Evolutionary conservation across 495 filamentous ascomycete species (phyloP), one percentile per base, ranked within the genome.

Genomic region (Cercophora samala): DNA sequence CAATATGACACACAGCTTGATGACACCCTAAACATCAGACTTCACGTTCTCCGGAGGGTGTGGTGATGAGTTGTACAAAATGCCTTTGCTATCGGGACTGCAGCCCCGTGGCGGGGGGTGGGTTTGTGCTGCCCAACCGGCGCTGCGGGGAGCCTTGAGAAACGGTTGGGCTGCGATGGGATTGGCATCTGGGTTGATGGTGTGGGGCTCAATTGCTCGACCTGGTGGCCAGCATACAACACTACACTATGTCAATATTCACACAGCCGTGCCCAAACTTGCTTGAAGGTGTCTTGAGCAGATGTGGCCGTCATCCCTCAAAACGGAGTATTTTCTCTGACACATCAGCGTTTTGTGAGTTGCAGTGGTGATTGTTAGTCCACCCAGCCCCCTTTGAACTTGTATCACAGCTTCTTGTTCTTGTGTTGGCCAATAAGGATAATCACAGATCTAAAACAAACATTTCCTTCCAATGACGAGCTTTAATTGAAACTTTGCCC

Each of bases 11-110:
- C 61, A 25, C 46, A 51, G 59, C 17, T n/a, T n/a, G 29, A 19
- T 53, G 60, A 58, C 13, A 55, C 11, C 19, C 21, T 11, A 67
- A 61, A 58, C 24, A 67, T 42, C 59, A 46, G 13, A 46, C 8
- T 17, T 46, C 15, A 46, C 13, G 37, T 46, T 46, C 15, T 13
- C 37, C 37, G 65, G 67, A 71, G 73, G 59, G 70, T 66, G 76
- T 76, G 75, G 74, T 76, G 80, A 80, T 82, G 81, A 76, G 80
- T 82, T 83, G 80, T 83, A 77, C 80, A 81, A n/a, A 77, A 71
- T 75, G 71, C 74, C 70, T 68, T 17, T 46, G 37, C 37, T 46
- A 9, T 46, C 66, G 62, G 66, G 51, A 11, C 70, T 78, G 79
- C 78, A 77, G 77, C 75, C 76, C 72, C 78, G 77, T 73, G 76